Evolutionary conservation across 106 monocot species (phyloP), one percentile per base, ranked within the genome.

Genomic region (Dendrobium officinale): DNA sequence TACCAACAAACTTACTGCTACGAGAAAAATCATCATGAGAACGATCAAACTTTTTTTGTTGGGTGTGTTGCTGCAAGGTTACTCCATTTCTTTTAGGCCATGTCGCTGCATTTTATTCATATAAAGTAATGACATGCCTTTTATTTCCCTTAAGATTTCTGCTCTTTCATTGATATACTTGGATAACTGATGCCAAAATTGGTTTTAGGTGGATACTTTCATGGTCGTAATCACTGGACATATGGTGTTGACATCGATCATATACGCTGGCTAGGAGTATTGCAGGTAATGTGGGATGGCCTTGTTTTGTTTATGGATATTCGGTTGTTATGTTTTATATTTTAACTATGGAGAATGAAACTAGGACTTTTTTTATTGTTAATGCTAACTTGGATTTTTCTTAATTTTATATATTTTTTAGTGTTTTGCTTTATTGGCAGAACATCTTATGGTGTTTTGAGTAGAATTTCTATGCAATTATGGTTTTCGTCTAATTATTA

Each of bases 11-110:
- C 26, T 81, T 49, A 77, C 72, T 37, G 86, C 93, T 40, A 90
- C 93, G 44, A 92, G 79, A 59, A 96, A 96, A 85, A 90, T 86
- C 77, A 83, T 86, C 40, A 19, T 84, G 78, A 86, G 92, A 85
- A 87, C 96, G 27, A 70, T 96, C 43, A 93, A 93, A 77, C 92
- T 96, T 66, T 94, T 96, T 77, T 31, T 88, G 18, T 78, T 91
- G 87, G 96, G 96, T 67, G n/a, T 96, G n/a, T 13, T 96, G 55
- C 82, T 96, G 59, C 96, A 96, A 92, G 96, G 92, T 96, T 55
- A 75, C 24, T 75, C 59, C 16, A 9, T 44, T 31, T 27, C 33
- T 70, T 33, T 37, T 70, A 70, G 37, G 43, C 41, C 16, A 16
- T 59, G 22, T 5, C 16, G 0, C 61, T 20, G 19, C 4, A 19